Percentiles rank a stretch among this genome's conserved stretches.
phyloP scores from a whole-genome alignment of 768 basidiomycete species.

The Boletellus sp. region DNA sequence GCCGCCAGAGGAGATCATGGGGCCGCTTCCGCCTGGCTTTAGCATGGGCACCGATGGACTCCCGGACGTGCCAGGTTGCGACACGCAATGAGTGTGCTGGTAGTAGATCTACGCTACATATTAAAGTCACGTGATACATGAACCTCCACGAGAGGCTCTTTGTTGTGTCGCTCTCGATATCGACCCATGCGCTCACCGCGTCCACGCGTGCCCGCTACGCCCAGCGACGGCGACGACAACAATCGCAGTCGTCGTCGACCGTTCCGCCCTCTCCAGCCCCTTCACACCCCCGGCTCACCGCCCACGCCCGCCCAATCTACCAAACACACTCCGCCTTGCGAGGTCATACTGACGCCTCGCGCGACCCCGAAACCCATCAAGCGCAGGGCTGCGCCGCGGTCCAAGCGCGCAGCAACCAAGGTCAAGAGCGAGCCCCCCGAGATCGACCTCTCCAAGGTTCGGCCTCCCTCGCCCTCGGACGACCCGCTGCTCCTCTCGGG shows the following conservation, averaged over 20 bases:
- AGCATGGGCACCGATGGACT: constrained; percentile 52
- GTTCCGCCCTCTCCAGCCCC: constrained; percentile 16
- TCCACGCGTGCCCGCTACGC: constrained; percentile 9
- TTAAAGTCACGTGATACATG: constrained; percentile 8
- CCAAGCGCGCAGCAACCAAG: constrained; percentile 15
- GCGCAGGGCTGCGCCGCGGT: constrained; percentile 30
- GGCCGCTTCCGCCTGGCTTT: constrained; percentile 71
- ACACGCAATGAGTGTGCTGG: not conserved
- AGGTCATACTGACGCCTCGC: constrained; percentile 45
- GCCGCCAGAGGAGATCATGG: constrained; percentile 82
- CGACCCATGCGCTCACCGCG: constrained; percentile 15
- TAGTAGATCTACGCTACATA: too few species aligned
- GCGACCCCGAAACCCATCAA: constrained; percentile 36
- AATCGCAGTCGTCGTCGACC: constrained; percentile 14
- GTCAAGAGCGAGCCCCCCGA: constrained; percentile 68
- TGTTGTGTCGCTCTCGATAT: constrained; percentile 10
- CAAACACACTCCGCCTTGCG: constrained; percentile 62
- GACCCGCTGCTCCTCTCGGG: constrained; percentile 66
- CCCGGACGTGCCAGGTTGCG: constrained; percentile 39
- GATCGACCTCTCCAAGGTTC: constrained; percentile 54
- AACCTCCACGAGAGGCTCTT: constrained; percentile 5
- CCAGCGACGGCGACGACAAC: constrained; percentile 1
- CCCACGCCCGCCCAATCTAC: constrained; percentile 40
- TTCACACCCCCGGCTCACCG: constrained; percentile 5
- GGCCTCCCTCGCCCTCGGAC: constrained; percentile 72